Evolutionary conservation across 371 early-diverging fungal species (phyloP).

Genomic region (Smittium culicis): DNA sequence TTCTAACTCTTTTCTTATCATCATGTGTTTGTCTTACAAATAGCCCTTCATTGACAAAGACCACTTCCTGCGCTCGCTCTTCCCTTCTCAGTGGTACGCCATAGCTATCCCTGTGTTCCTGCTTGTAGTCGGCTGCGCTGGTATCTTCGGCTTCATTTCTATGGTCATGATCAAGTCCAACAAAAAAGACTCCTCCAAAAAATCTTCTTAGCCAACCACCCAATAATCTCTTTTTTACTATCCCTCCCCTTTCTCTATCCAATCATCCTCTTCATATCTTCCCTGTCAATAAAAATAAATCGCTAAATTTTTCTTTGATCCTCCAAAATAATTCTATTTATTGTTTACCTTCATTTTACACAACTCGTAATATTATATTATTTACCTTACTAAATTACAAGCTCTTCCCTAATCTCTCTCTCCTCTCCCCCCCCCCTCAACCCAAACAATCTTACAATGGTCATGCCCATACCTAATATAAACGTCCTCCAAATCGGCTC

Average conservation of each 20-base stretch:
- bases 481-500: slow-evolving; percentile 65
- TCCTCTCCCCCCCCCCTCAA: not conserved
- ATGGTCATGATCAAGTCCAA: slow-evolving; percentile 69
- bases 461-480: slow-evolving; percentile 7
- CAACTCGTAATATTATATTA: not conserved
- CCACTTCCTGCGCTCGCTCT: slow-evolving; percentile 61
- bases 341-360: not conserved
- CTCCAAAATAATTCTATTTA: too few relatives aligned
- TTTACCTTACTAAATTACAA: not conserved
- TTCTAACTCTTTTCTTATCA: not conserved
- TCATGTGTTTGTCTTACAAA: not conserved
- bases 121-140: slow-evolving; percentile 60
- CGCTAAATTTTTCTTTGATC: too few relatives aligned
- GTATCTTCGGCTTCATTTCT: slow-evolving; percentile 60
- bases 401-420: not conserved
- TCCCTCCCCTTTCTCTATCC: not conserved
- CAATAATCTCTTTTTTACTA: not conserved
- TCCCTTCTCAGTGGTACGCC: slow-evolving; percentile 72
- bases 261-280: not conserved
- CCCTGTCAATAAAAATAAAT: too few relatives aligned
- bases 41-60: slow-evolving; percentile 85
- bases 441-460: not conserved
- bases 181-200: slow-evolving; percentile 41
- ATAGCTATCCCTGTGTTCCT: slow-evolving; percentile 71
- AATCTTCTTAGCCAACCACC: slow-evolving; percentile 21